Conservation (phyloP, 345 rosid species). For the Euphorbia peplus region DNA sequence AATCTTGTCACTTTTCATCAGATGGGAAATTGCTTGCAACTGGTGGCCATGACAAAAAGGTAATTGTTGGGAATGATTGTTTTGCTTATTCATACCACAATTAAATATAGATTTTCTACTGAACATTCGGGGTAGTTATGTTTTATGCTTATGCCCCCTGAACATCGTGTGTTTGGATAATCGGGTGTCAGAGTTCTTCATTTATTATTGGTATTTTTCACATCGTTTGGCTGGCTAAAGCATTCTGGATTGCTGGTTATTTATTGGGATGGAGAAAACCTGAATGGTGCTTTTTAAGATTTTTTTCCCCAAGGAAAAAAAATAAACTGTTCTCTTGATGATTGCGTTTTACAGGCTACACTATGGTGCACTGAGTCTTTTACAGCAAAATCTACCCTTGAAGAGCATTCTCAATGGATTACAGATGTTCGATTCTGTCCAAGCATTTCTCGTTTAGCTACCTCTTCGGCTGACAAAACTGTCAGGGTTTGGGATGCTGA, state of each 20-base stretch:
- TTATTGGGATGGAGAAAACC: not conserved
- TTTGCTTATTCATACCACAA: not conserved
- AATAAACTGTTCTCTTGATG: conserved; percentile 5
- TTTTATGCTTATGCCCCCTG: not conserved
- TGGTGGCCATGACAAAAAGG: conserved; percentile 68
- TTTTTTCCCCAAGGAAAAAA: not conserved
- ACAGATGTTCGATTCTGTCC: conserved; percentile 73
- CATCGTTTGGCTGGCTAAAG: not conserved
- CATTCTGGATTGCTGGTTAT: not conserved
- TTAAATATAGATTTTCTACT: not conserved
- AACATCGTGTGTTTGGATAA: not conserved
- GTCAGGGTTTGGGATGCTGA: conserved; percentile 70
- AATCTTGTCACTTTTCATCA: conserved; percentile 66
- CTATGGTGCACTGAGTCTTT: conserved; percentile 62
- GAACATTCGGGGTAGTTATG: not conserved
- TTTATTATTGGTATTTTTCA: not conserved
- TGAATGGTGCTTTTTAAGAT: conserved; percentile 2
- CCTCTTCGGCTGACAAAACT: conserved; percentile 66
- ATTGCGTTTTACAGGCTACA: conserved; percentile 41
- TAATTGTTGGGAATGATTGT: conserved; percentile 5
- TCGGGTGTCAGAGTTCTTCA: not conserved
- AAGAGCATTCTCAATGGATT: conserved; percentile 56
- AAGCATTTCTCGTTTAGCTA: conserved; percentile 54
- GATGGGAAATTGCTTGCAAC: conserved; percentile 70
- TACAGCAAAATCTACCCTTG: conserved; percentile 44